Evolutionary conservation across 192 early-diverging fungal species (phyloP).

Genomic region (Entomortierella chlamydospora): DNA sequence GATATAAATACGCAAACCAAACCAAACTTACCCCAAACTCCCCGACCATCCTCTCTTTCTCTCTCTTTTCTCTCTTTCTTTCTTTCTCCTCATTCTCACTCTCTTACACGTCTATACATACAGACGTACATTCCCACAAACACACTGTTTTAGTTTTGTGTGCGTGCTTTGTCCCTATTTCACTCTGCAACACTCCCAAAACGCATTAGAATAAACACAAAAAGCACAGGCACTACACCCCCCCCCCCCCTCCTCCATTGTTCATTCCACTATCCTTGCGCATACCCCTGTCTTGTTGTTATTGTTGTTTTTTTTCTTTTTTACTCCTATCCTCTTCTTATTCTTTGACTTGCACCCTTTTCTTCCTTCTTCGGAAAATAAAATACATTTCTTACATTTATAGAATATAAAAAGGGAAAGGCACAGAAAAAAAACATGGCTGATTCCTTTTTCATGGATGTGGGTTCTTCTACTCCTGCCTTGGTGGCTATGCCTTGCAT

Average conservation of each 20-base stretch:
- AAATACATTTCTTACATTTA: neutral
- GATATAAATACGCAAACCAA: neutral
- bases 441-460: slow-evolving; percentile 9
- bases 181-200: no score
- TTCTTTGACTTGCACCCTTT: neutral
- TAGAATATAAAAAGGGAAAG: neutral
- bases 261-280: no score
- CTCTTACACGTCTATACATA: neutral
- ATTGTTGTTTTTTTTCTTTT: neutral
- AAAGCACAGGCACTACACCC: slow-evolving; percentile 1
- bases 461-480: neutral
- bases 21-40: neutral
- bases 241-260: no score
- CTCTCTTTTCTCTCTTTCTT: neutral
- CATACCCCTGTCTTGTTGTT: no score
- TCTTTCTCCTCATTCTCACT: neutral
- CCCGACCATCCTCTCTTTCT: neutral
- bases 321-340: neutral
- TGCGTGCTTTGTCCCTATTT: neutral
- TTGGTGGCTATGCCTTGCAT: slow-evolving; percentile 23
- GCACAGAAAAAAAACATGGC: slow-evolving; percentile 3
- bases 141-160: neutral
- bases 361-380: neutral
- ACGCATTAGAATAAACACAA: no score
- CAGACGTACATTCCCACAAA: no score